Evolutionary conservation across 345 rosid genomes (phyloP).

Genomic region (Salix viminalis): DNA sequence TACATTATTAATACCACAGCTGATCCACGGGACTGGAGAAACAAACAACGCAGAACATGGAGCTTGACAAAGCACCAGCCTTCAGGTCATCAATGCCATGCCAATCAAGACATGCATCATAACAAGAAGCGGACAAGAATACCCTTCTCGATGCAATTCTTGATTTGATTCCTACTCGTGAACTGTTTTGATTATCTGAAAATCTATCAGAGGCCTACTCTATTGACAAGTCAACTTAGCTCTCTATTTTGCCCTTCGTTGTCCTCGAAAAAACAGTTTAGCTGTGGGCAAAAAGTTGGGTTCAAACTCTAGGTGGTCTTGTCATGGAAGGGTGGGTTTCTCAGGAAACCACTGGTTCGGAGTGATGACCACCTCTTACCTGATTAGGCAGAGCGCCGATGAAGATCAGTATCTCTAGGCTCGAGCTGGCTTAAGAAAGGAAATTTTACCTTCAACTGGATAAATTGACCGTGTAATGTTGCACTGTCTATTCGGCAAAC

Average conservation of each 20-base stretch:
- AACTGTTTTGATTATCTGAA: not conserved
- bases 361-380: not conserved
- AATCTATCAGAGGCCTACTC: not conserved
- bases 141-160: not conserved
- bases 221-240: not conserved
- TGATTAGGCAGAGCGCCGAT: not conserved
- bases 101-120: too few species aligned
- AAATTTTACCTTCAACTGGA: too few species aligned
- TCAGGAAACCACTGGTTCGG: not conserved
- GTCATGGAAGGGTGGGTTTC: not conserved
- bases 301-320: not conserved
- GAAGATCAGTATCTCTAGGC: not conserved
- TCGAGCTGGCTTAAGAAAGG: not conserved
- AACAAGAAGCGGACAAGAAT: too few species aligned
- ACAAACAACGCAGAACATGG: not conserved
- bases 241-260: not conserved
- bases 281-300: not conserved
- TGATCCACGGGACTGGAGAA: not conserved
- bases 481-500: not conserved
- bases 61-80: not conserved
- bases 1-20: not conserved
- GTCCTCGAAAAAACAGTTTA: too few species aligned
- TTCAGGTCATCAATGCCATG: not conserved
- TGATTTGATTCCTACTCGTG: too few species aligned
- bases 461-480: too few species aligned